These are phyloP conservation scores for Mariannaea elegans DNA, from an alignment of 2,329 filamentous ascomycete genomes.

Conservation along the genomic window DNA sequence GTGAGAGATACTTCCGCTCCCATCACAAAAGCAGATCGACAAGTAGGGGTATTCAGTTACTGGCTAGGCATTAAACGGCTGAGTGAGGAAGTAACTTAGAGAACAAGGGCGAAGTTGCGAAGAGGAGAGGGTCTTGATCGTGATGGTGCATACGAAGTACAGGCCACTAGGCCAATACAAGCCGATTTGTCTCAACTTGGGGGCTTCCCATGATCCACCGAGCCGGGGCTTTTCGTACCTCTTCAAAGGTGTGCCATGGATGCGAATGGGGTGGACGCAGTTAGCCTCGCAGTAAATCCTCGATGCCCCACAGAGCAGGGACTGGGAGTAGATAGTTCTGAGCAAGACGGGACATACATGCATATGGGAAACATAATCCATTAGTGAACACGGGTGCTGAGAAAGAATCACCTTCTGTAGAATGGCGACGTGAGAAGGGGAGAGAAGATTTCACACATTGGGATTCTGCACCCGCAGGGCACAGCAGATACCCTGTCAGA, in stretches of 20 bases:
- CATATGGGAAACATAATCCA: not conserved
- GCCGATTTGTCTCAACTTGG: conserved; percentile 37
- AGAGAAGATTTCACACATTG: not conserved
- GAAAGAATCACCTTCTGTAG: not conserved
- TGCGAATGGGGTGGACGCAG: conserved; percentile 24
- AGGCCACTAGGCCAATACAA: conserved; percentile 35
- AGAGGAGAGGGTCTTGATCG: conserved; percentile 24
- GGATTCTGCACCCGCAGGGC: conserved; percentile 10
- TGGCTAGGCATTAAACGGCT: conserved; percentile 21
- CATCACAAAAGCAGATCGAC: conserved; percentile 34
- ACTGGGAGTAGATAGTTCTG: not conserved
- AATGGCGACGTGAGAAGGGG: not conserved
- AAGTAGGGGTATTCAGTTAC: conserved; percentile 36
- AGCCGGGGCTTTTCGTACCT: conserved; percentile 28
- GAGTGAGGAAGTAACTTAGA: conserved; percentile 14
- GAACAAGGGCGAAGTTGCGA: conserved; percentile 26
- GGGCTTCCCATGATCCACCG: conserved; percentile 39
- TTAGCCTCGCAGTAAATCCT: conserved; percentile 33
- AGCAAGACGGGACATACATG: conserved; percentile 2
- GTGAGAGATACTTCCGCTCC: conserved; percentile 29
- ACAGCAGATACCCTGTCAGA: conserved; percentile 14
- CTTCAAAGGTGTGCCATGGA: conserved; percentile 6
- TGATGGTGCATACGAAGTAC: conserved; percentile 28
- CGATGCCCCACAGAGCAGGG: conserved; percentile 13
- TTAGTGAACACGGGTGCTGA: not conserved